Evolutionary conservation across 2,329 filamentous ascomycete species (phyloP).

Genomic region (Teratosphaeria gauchensis): DNA sequence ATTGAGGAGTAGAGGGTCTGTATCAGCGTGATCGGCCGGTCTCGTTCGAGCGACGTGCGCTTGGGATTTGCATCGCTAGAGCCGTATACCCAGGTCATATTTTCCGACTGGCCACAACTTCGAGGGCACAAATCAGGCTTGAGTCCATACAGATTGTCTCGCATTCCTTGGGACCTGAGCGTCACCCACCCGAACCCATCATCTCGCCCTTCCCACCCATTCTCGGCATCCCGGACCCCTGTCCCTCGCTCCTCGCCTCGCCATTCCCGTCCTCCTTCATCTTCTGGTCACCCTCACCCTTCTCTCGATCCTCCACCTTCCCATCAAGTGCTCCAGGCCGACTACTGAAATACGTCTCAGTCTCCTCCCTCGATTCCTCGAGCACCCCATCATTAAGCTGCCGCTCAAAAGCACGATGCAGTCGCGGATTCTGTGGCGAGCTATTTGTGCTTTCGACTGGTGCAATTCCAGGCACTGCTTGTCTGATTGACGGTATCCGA

Average conservation of each 20-base stretch:
- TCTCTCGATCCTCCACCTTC: not conserved
- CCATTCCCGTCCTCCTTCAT: not conserved
- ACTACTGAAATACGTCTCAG: not conserved
- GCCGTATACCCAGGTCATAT: no score
- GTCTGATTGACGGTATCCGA: not conserved
- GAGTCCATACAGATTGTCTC: no score
- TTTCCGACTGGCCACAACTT: no score
- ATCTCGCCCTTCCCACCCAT: not conserved
- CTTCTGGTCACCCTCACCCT: not conserved
- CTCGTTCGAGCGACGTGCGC: no score
- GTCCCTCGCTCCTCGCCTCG: not conserved
- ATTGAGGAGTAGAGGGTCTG: constrained; percentile 17
- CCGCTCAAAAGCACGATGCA: not conserved
- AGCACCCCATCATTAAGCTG: not conserved
- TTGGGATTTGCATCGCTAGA: no score
- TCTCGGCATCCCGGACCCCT: not conserved
- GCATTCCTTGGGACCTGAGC: no score
- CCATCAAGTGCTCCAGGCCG: not conserved
- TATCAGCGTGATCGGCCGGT: not conserved
- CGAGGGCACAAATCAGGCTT: not conserved
- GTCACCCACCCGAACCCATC: not conserved
- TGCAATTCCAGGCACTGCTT: not conserved
- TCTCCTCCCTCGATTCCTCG: not conserved
- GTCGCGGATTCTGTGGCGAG: not conserved
- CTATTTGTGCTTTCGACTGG: not conserved